These are phyloP conservation scores for Chlamydomonas sp. DNA, from an alignment of 139 green algal genomes.

Conservation along the genomic window DNA sequence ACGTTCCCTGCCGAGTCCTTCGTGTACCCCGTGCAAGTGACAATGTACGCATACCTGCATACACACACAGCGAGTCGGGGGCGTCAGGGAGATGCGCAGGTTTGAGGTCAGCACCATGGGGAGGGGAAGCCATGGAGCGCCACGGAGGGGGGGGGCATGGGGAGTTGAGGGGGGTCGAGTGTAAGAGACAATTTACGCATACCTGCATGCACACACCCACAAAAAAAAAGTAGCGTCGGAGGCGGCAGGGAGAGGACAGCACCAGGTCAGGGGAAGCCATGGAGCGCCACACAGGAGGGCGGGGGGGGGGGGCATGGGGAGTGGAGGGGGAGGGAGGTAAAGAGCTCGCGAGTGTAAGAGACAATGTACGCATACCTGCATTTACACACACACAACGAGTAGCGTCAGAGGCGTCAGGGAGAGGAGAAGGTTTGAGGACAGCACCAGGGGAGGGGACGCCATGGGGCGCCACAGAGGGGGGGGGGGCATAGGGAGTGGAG, in stretches of 20 bases:
- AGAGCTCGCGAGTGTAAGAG: not conserved
- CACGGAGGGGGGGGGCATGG: not conserved
- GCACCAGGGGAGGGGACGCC: not conserved
- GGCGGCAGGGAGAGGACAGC: not conserved
- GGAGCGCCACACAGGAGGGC: not conserved
- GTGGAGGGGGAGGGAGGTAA: not conserved
- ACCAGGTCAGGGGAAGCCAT: not conserved
- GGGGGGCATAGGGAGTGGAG: not conserved
- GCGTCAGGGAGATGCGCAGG: no score
- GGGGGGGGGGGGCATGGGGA: not conserved
- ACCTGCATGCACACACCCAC: no score
- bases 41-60: constrained; percentile 80
- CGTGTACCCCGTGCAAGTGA: constrained; percentile 64
- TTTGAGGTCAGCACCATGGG: not conserved
- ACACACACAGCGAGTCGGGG: not conserved
- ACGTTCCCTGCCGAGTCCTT: constrained; percentile 47
- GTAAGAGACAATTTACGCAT: no score
- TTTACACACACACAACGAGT: no score
- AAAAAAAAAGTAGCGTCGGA: no score
- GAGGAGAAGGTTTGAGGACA: not conserved
- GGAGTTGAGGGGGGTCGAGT: not conserved
- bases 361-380: no score
- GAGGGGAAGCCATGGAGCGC: not conserved
- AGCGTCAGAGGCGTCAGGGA: no score
- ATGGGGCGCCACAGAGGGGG: not conserved